Base-by-base conservation (phyloP, 495 filamentous ascomycete species). In the Symbiotaphrina buchneri region DNA sequence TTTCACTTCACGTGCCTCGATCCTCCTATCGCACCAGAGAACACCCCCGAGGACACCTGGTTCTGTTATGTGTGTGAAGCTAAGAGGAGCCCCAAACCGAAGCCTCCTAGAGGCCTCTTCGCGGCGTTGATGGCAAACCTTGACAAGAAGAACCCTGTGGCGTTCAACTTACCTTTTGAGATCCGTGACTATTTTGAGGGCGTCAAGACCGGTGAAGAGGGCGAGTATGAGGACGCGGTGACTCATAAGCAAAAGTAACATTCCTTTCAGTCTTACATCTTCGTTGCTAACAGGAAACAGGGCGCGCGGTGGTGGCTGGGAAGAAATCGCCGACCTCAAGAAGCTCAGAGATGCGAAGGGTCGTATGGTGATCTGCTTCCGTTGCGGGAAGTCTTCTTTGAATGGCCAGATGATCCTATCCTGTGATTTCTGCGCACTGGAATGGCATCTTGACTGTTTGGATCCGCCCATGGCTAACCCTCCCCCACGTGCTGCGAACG, bases 391-490 rank as follows among this genome's bases (percentile, higher is more conserved):
- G 37, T 60, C 66, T 14, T 58, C 65, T 18, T 41, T 59, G 10
- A 58, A 60, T 31, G 53, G 52, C 42, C 52, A 65, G 10, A 56
- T 68, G 36, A 80, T 85, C 26, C 68, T 90, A 35, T 63, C 71
- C 4, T 93, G 83, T 52, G 79, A 79, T 41, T 73, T 69, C 39
- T 97, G 87, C 47, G 61, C 63, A 2, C 56, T 75, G 15, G 61
- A 63, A 21, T 97, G 82, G 69, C 87, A 97, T 52, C 54, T 94
- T 10, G 85, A 95, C 52, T 97, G 87, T 50, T 53, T 87, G 10
- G 68, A 83, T 45, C 78, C 81, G 2, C 90, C 90, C 18, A 46
- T 84, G 45, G 70, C 83, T 18, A 63, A 69, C 29, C 76, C 79
- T 10, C 84, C 85, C 3, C 47, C 31, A 56, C 57, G 30, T 42